These are phyloP conservation scores for Neonothopanus nambi DNA, from an alignment of 1,284 basidiomycete species.

Conservation along the genomic window DNA sequence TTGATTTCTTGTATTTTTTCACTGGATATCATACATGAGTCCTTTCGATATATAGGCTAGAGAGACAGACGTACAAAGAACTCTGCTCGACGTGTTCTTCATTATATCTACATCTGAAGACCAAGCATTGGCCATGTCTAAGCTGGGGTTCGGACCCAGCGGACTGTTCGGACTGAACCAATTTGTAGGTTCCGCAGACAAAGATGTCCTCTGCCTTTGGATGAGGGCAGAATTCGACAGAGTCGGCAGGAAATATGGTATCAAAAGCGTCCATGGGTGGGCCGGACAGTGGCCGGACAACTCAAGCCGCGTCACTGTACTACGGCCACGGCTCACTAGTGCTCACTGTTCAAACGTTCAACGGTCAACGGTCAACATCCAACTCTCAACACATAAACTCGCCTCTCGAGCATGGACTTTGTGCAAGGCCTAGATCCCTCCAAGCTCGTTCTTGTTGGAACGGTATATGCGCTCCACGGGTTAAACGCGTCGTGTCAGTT, in stretches of 20 bases:
- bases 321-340: too few species aligned
- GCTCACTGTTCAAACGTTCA: not conserved
- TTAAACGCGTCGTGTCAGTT: not conserved
- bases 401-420: conserved; percentile 58
- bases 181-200: conserved; percentile 88
- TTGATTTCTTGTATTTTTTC: conserved; percentile 67
- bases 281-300: not conserved
- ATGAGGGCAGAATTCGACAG: conserved; percentile 86
- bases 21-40: conserved; percentile 38
- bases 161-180: conserved; percentile 42
- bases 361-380: not conserved
- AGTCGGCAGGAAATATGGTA: conserved; percentile 85
- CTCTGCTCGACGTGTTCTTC: conserved; percentile 17
- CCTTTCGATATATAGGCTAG: not conserved
- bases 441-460: conserved; percentile 63
- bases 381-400: too few species aligned
- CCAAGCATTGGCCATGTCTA: conserved; percentile 66
- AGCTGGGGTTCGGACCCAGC: conserved; percentile 33
- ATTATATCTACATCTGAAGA: conserved; percentile 43
- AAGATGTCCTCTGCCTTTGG: conserved; percentile 61
- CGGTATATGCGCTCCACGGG: conserved; percentile 46
- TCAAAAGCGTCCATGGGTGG: conserved; percentile 35
- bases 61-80: conserved; percentile 15
- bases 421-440: conserved; percentile 68
- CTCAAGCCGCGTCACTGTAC: not conserved